Evolutionary conservation across 768 basidiomycete genomes (phyloP), one percentile per base, ranked within the genome.

Genomic region (Piloderma croceum): DNA sequence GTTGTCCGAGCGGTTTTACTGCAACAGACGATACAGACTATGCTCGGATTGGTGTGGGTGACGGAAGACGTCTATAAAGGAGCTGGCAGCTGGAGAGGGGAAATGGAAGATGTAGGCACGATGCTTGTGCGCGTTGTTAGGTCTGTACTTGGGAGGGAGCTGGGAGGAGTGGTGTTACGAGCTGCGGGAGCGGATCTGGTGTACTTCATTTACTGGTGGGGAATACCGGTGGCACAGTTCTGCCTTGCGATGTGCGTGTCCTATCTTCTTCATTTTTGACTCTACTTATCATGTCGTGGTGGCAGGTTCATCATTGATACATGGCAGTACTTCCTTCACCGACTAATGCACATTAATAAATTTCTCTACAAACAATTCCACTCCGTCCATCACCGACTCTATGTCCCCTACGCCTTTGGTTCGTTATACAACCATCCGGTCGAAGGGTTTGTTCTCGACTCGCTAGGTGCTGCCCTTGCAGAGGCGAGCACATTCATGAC

Each of bases 271-370:
- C 13, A 20, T 31, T 11, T 31, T 25, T 39, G 11, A 11, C 24
- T 38, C 38, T 24, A 18, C 37, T 38, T 43, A 39, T 42, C 29
- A 7, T 34, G 22, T 34, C 29, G 6, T 3, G 18, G 23, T 15
- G 18, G 3, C 46, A 94, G 96, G 69, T 88, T 96, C 61, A 56
- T 92, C 43, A 82, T 98, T 51, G 96, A 99, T 66, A 92, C 92
- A 23, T 97, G 91, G 91, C 93, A 99, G 61, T 99, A 98, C 64
- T 92, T 93, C 65, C 70, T 90, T 15, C 96, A 99, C 58, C 90
- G 94, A 27, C 62, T 69, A 31, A 90, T 96, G 83, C 96, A 98
- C 65, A 64, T 77, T 52, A 90, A 89, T 69, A 86, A 81, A 49
- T 97, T 77, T 63, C 71, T 98, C 23, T 99, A 94, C 68, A 86